Evolutionary conservation across 805 yeast species (phyloP).

Genomic region (Schizosaccharomyces japonicus): DNA sequence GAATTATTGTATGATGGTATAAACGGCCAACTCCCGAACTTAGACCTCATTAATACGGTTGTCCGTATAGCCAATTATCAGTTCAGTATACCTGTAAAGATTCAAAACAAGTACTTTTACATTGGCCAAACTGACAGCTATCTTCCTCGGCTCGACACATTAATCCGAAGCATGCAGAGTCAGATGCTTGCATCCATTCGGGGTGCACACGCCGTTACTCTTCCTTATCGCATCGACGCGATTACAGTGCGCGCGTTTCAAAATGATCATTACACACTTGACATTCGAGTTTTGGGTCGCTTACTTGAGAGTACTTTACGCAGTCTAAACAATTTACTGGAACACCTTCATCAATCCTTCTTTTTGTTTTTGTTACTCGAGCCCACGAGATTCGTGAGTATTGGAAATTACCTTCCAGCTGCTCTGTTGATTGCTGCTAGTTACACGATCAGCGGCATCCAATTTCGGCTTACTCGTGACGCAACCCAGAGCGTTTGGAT

Average conservation of each 20-base stretch:
- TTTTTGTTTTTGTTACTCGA: slow-evolving; percentile 70
- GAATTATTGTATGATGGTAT: slow-evolving; percentile 68
- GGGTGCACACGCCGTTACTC: slow-evolving; percentile 41
- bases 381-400: slow-evolving; percentile 64
- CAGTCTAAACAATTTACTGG: slow-evolving; percentile 72
- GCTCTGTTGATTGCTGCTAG: slow-evolving; percentile 49
- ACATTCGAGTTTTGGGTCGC: slow-evolving; percentile 45
- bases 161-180: slow-evolving; percentile 41
- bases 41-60: slow-evolving; percentile 69
- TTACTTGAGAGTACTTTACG: slow-evolving; percentile 69
- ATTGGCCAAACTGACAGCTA: slow-evolving; percentile 24
- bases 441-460: slow-evolving; percentile 44
- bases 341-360: slow-evolving; percentile 90
- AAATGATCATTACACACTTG: not conserved
- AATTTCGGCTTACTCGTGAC: slow-evolving; percentile 8
- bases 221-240: slow-evolving; percentile 91
- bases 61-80: slow-evolving; percentile 40
- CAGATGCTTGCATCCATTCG: slow-evolving; percentile 48
- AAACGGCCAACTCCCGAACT: slow-evolving; percentile 86
- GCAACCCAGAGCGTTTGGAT: not conserved
- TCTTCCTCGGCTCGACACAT: slow-evolving; percentile 28
- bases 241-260: slow-evolving; percentile 47
- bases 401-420: slow-evolving; percentile 77
- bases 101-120: slow-evolving; percentile 28
- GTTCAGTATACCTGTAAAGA: slow-evolving; percentile 45